Evolutionary conservation across 2,329 filamentous ascomycete species (phyloP).

Genomic region (Mollisia scopiformis): DNA sequence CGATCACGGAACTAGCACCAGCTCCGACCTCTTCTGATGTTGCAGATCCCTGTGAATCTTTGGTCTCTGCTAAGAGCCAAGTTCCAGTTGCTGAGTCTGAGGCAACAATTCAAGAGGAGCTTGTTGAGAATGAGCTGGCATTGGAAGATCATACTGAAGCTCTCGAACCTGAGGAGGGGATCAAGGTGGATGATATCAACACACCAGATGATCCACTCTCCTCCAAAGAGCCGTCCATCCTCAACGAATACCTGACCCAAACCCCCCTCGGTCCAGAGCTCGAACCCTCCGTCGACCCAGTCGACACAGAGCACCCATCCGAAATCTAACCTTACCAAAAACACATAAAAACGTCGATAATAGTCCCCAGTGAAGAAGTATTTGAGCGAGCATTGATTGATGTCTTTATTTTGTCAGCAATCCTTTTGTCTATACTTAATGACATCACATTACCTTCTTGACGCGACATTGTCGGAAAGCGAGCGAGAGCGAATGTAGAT

Average conservation of each 20-base stretch:
- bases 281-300: background rate
- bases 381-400: slow-evolving; percentile 8
- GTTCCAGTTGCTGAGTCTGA: background rate
- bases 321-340: background rate
- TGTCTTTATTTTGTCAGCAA: background rate
- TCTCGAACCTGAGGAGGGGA: background rate
- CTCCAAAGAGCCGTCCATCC: background rate
- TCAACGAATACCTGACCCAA: background rate
- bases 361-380: background rate
- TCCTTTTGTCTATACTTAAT: background rate
- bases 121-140: background rate
- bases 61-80: background rate
- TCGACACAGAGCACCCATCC: background rate
- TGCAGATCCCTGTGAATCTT: background rate
- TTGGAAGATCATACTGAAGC: background rate
- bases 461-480: background rate
- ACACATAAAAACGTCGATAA: background rate
- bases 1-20: background rate
- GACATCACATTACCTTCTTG: background rate
- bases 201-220: background rate
- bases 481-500: background rate
- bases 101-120: background rate
- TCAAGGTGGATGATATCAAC: background rate
- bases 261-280: background rate
- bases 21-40: background rate